Conservation (phyloP, 208 protist species). For the Wallacemonas sp. region DNA sequence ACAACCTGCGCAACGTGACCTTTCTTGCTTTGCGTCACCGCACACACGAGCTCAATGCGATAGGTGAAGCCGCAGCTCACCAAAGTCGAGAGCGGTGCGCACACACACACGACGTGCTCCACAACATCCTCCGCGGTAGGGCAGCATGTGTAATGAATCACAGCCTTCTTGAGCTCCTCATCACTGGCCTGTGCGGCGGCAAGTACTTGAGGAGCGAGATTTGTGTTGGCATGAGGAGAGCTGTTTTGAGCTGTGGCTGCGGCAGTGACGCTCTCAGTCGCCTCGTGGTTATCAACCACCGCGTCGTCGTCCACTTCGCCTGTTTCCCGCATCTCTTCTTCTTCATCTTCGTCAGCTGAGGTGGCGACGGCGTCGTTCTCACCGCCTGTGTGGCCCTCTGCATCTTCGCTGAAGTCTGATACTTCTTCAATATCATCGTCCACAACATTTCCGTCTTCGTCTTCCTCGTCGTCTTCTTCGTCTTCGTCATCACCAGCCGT, state of each 20-base stretch:
- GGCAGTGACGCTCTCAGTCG: neutral
- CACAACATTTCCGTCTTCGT: slow-evolving; percentile 11
- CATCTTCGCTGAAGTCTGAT: slow-evolving; percentile 13
- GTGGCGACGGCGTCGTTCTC: slow-evolving; percentile 1
- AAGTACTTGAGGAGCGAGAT: neutral
- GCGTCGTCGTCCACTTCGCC: neutral
- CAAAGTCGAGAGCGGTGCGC: slow-evolving; percentile 44
- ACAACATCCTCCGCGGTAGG: slow-evolving; percentile 30
- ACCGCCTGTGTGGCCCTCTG: neutral
- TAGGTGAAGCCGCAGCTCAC: slow-evolving; percentile 37
- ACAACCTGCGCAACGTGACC: slow-evolving; percentile 33
- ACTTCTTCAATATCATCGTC: slow-evolving; percentile 6
- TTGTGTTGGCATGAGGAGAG: slow-evolving; percentile 14
- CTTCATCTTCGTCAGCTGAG: slow-evolving; percentile 8
- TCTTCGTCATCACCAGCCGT: neutral
- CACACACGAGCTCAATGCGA: slow-evolving; percentile 31
- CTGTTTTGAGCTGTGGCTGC: neutral
- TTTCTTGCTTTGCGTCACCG: slow-evolving; percentile 44
- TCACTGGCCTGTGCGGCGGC: slow-evolving; percentile 20
- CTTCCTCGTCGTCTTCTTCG: slow-evolving; percentile 17
- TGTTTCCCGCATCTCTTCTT: slow-evolving; percentile 14
- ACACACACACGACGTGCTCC: slow-evolving; percentile 46
- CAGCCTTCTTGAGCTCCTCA: slow-evolving; percentile 25
- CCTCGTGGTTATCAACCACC: neutral
- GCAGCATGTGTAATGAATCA: slow-evolving; percentile 38